phyloP scores from a whole-genome alignment of 1,284 basidiomycete species.

The Apiotrichum sp. region DNA sequence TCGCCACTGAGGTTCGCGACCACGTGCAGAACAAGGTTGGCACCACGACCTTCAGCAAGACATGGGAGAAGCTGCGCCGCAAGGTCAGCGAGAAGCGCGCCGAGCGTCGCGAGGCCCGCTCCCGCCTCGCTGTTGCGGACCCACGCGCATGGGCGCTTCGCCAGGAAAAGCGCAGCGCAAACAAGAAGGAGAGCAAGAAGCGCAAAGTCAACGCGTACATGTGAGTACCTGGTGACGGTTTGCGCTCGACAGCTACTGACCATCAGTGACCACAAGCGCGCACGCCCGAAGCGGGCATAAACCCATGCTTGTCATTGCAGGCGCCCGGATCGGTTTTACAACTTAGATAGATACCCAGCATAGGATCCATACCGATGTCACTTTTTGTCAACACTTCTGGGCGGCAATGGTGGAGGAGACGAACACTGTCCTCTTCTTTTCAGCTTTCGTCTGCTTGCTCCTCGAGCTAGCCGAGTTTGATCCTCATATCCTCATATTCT shows the following conservation, averaged over 20 bases:
- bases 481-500: too few relatives aligned
- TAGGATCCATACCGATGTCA: neutral
- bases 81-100: constrained; percentile 61
- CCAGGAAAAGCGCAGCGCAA: constrained; percentile 70
- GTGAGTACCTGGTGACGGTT: neutral
- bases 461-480: too few relatives aligned
- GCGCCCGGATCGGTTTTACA: too few relatives aligned
- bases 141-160: constrained; percentile 54
- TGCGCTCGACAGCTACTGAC: too few relatives aligned
- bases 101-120: constrained; percentile 57
- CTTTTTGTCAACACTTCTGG: too few relatives aligned
- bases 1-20: constrained; percentile 79
- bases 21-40: constrained; percentile 82
- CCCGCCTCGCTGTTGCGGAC: constrained; percentile 26
- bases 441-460: too few relatives aligned
- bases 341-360: constrained; percentile 2
- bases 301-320: too few relatives aligned
- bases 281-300: neutral
- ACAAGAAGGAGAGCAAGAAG: constrained; percentile 75
- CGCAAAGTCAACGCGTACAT: constrained; percentile 54
- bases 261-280: neutral
- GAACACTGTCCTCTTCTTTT: too few relatives aligned
- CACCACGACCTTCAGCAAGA: constrained; percentile 66
- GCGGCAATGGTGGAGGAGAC: too few relatives aligned
- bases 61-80: constrained; percentile 75